Percentiles rank a stretch among this genome's conserved stretches.
Conservation (phyloP, 805 yeast genomes). For the Danielia oregonensis region DNA sequence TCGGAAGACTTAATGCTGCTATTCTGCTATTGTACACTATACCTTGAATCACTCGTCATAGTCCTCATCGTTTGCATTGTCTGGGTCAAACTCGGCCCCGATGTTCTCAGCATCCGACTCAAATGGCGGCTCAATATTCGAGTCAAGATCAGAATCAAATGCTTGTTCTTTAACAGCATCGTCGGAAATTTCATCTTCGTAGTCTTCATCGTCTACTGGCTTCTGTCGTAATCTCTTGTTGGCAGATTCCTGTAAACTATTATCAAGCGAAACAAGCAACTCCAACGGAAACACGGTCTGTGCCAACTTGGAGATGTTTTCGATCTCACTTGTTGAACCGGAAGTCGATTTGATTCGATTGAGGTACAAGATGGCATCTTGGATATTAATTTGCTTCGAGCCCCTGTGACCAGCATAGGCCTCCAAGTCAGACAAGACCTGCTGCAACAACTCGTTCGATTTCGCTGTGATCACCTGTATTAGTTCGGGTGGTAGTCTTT, state of each 20-base stretch:
- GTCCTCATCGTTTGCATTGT: too few species aligned
- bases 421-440: slow-evolving; percentile 29
- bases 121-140: too few species aligned
- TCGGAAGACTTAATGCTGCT: too few species aligned
- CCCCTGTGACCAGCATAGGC: slow-evolving; percentile 35
- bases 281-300: slow-evolving; percentile 35
- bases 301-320: slow-evolving; percentile 30
- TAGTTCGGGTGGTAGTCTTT: slow-evolving; percentile 10
- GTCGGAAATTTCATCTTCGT: too few species aligned
- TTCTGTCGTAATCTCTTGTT: slow-evolving; percentile 1
- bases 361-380: slow-evolving; percentile 33
- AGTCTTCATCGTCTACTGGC: neutral
- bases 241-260: slow-evolving; percentile 19
- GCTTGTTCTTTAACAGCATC: too few species aligned
- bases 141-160: too few species aligned
- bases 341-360: slow-evolving; percentile 26
- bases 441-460: slow-evolving; percentile 28
- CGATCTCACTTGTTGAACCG: slow-evolving; percentile 12
- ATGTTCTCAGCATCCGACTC: too few species aligned
- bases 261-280: slow-evolving; percentile 28
- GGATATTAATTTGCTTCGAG: slow-evolving; percentile 25
- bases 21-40: too few species aligned
- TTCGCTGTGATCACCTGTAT: slow-evolving; percentile 21
- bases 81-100: too few species aligned
- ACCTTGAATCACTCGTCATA: too few species aligned